phyloP scores from a whole-genome alignment of 306 rosid species.

The Datisca glomerata region DNA sequence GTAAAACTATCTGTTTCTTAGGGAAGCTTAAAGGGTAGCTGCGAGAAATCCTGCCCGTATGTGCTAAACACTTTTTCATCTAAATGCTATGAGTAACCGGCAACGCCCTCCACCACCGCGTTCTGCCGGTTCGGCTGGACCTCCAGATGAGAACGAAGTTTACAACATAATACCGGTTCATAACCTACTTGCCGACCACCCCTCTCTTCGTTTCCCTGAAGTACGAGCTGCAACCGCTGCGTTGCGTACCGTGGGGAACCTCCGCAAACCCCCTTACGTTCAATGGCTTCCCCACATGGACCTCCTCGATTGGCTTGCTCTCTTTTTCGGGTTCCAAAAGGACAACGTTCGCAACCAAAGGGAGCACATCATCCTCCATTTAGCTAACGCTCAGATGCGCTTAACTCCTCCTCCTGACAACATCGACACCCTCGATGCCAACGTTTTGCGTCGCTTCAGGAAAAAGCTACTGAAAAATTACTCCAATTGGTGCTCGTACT shows the following conservation, averaged over 20 bases:
- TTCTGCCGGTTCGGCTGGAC: background rate
- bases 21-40: background rate
- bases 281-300: conserved; percentile 66
- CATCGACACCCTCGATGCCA: conserved; percentile 56
- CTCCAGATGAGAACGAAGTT: conserved; percentile 18
- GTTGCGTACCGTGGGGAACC: conserved; percentile 50
- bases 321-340: conserved; percentile 71
- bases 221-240: conserved; percentile 79
- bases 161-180: conserved; percentile 83
- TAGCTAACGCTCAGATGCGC: conserved; percentile 96
- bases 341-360: conserved; percentile 93
- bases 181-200: conserved; percentile 86
- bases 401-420: conserved; percentile 85
- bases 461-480: conserved; percentile 67
- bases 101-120: conserved; percentile 17
- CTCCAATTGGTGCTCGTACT: conserved; percentile 69
- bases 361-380: conserved; percentile 90
- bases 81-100: conserved; percentile 12
- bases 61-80: background rate
- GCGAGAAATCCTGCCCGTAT: background rate
- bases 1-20: background rate
- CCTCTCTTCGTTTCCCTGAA: conserved; percentile 77
- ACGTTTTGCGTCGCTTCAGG: conserved; percentile 66
- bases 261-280: conserved; percentile 54
- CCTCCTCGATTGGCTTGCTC: conserved; percentile 86